These are phyloP conservation scores for Exsudoporus frostii DNA, from an alignment of 768 basidiomycete species.

Conservation along the genomic window DNA sequence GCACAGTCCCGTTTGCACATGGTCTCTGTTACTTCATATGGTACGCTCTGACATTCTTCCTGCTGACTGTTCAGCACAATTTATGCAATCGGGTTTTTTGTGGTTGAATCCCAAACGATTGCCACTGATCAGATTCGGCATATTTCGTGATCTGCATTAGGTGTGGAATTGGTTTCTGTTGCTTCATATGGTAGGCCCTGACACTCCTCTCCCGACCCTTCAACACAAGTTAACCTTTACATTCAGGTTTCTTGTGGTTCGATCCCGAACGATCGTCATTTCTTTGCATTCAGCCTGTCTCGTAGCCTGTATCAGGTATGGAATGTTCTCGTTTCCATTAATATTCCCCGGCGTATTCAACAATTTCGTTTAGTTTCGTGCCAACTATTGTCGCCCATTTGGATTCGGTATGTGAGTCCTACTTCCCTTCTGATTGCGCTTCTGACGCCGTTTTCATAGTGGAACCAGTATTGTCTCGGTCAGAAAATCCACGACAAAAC, in stretches of 20 bases:
- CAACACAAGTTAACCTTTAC: not conserved
- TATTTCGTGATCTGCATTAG: not conserved
- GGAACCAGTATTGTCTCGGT: constrained; percentile 8
- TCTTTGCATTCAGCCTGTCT: not conserved
- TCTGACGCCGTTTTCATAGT: not conserved
- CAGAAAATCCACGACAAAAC: constrained; percentile 9
- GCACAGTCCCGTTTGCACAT: not conserved
- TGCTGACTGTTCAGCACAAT: too few species aligned
- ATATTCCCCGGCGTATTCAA: not conserved
- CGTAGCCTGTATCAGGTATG: constrained; percentile 8
- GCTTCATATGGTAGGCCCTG: constrained; percentile 1
- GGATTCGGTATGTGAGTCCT: not conserved
- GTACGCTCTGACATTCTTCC: not conserved
- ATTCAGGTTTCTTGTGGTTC: not conserved
- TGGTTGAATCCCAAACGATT: not conserved
- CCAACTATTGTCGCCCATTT: not conserved
- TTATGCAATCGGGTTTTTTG: not conserved
- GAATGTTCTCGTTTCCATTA: not conserved
- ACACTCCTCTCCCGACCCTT: not conserved
- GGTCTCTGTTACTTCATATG: not conserved
- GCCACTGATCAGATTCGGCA: not conserved
- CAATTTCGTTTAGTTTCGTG: not conserved
- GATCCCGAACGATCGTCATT: too few species aligned
- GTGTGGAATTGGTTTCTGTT: not conserved
- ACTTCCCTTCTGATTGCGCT: not conserved